Evolutionary conservation across 257 asterid genomes (phyloP).

Genomic region (Nyctanthes arbortristis): DNA sequence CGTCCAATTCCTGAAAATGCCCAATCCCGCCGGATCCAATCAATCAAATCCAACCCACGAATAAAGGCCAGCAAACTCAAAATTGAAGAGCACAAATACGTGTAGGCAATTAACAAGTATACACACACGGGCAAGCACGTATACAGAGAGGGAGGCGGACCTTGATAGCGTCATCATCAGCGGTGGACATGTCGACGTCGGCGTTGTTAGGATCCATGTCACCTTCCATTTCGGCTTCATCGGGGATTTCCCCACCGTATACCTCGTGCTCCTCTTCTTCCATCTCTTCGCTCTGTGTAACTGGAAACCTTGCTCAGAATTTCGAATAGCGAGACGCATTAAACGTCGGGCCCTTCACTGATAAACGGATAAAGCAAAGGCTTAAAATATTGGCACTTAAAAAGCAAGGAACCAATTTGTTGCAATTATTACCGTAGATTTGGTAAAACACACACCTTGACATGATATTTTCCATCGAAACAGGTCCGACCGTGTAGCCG

Average conservation of each 20-base stretch:
- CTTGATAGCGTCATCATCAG: constrained; percentile 50
- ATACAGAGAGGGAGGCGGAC: neutral
- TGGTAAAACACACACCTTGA: no score
- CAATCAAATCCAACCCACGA: constrained; percentile 24
- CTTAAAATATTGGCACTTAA: no score
- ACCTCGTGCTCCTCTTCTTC: constrained; percentile 60
- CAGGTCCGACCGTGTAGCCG: no score
- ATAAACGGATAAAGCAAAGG: neutral
- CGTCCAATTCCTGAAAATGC: constrained; percentile 42
- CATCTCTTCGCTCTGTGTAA: constrained; percentile 21
- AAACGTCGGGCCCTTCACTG: neutral
- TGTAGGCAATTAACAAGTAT: no score
- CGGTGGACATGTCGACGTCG: constrained; percentile 37
- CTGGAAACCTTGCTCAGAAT: neutral
- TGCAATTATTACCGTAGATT: no score
- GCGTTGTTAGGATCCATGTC: constrained; percentile 32
- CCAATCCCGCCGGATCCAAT: neutral
- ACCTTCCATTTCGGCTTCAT: constrained; percentile 52
- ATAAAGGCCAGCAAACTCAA: no score
- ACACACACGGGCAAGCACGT: neutral
- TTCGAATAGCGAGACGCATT: neutral
- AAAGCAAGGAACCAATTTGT: no score
- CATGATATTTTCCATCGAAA: no score
- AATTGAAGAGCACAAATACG: no score
- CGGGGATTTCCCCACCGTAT: constrained; percentile 55